These are phyloP conservation scores for Aspergillus sparsus DNA, from an alignment of 495 filamentous ascomycete genomes.

Conservation along the genomic window DNA sequence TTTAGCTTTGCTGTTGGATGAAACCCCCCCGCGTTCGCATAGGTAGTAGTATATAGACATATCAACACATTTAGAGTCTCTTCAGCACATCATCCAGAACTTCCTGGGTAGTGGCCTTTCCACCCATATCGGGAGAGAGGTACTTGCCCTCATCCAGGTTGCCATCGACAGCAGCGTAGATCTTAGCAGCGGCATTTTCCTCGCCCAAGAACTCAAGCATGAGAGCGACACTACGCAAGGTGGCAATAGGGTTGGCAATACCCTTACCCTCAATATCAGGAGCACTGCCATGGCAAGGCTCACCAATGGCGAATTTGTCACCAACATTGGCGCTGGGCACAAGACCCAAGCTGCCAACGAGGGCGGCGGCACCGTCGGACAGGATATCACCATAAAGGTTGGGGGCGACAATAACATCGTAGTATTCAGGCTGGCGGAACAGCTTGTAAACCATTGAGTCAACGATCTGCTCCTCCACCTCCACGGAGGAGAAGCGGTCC, in stretches of 20 bases:
- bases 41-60: neutral
- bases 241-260: conserved; percentile 96
- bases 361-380: conserved; percentile 90
- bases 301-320: conserved; percentile 91
- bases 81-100: conserved; percentile 87
- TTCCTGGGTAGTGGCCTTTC: conserved; percentile 81
- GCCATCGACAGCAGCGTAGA: conserved; percentile 89
- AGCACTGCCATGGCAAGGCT: conserved; percentile 95
- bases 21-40: too few relatives aligned
- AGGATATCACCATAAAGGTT: conserved; percentile 98
- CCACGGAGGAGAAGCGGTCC: conserved; percentile 59
- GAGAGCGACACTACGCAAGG: conserved; percentile 82
- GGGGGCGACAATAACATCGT: conserved; percentile 97
- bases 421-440: conserved; percentile 88
- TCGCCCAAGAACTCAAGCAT: conserved; percentile 96
- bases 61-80: conserved; percentile 60
- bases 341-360: conserved; percentile 90
- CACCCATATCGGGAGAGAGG: conserved; percentile 89
- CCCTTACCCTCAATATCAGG: conserved; percentile 92
- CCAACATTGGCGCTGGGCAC: conserved; percentile 98
- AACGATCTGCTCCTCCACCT: conserved; percentile 96
- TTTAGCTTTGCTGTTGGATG: too few relatives aligned
- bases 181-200: conserved; percentile 79
- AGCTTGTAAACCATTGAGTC: conserved; percentile 99
- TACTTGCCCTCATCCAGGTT: conserved; percentile 82